phyloP scores from a whole-genome alignment of 2,329 filamentous ascomycete genomes.

The Tothia fuscella region DNA sequence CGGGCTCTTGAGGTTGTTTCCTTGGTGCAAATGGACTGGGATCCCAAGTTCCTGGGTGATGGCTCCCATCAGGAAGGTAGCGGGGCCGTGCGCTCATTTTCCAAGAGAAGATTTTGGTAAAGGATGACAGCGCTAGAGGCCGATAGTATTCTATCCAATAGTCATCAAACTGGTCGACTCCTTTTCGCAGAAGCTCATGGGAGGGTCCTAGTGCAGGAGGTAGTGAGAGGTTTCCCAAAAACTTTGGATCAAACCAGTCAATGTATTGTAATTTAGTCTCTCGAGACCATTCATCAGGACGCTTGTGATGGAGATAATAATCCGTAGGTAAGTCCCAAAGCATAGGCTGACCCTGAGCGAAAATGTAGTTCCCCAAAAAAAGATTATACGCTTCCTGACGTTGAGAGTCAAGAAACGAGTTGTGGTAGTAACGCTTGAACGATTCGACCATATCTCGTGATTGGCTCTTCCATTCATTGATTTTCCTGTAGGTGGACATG shows the following conservation, averaged over 20 bases:
- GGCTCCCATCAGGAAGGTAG: conserved; percentile 65
- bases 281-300: conserved; percentile 62
- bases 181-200: conserved; percentile 15
- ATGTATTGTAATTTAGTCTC: conserved; percentile 62
- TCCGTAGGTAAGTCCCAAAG: conserved; percentile 92
- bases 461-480: conserved; percentile 97
- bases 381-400: conserved; percentile 96
- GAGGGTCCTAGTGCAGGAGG: conserved; percentile 35
- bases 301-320: conserved; percentile 86
- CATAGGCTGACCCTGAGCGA: conserved; percentile 77
- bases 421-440: conserved; percentile 98
- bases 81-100: conserved; percentile 83
- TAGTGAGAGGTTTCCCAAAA: conserved; percentile 52
- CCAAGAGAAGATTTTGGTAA: conserved; percentile 84
- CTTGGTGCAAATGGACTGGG: conserved; percentile 80
- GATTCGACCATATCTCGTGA: conserved; percentile 98
- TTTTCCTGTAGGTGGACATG: conserved; percentile 98
- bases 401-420: conserved; percentile 95
- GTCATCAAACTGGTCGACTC: conserved; percentile 62
- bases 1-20: conserved; percentile 28
- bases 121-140: conserved; percentile 74
- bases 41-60: conserved; percentile 64
- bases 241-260: conserved; percentile 69
- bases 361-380: conserved; percentile 93
- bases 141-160: conserved; percentile 98